phyloP scores from a whole-genome alignment of 2,329 filamentous ascomycete genomes.

The Gaeumannomyces sp. region DNA sequence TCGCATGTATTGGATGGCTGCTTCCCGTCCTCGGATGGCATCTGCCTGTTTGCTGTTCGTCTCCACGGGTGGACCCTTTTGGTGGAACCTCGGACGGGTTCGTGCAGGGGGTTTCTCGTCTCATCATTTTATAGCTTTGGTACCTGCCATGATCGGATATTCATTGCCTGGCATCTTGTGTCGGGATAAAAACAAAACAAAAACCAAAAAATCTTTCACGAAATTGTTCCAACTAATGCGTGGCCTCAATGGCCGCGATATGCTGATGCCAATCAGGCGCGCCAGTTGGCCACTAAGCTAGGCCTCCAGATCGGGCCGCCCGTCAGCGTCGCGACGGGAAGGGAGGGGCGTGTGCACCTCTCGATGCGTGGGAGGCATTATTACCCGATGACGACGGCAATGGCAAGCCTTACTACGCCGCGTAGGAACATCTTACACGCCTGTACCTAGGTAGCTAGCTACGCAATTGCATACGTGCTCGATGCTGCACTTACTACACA shows the following conservation, averaged over 20 bases:
- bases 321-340: neutral
- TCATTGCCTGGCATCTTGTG: too few relatives aligned
- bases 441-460: too few relatives aligned
- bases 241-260: too few relatives aligned
- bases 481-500: too few relatives aligned
- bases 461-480: too few relatives aligned
- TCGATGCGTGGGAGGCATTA: neutral
- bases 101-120: neutral
- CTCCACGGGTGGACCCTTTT: neutral
- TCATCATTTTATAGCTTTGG: neutral
- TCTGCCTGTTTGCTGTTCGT: neutral
- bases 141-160: too few relatives aligned
- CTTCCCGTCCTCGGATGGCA: neutral
- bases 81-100: neutral
- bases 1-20: neutral
- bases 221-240: too few relatives aligned
- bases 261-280: neutral
- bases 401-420: neutral
- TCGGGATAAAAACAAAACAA: too few relatives aligned
- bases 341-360: neutral
- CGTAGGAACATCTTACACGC: too few relatives aligned
- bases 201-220: too few relatives aligned
- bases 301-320: conserved; percentile 1
- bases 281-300: neutral
- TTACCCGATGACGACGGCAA: neutral